These are phyloP conservation scores for Monilinia polystroma DNA, from an alignment of 2,329 filamentous ascomycete species.

Conservation along the genomic window DNA sequence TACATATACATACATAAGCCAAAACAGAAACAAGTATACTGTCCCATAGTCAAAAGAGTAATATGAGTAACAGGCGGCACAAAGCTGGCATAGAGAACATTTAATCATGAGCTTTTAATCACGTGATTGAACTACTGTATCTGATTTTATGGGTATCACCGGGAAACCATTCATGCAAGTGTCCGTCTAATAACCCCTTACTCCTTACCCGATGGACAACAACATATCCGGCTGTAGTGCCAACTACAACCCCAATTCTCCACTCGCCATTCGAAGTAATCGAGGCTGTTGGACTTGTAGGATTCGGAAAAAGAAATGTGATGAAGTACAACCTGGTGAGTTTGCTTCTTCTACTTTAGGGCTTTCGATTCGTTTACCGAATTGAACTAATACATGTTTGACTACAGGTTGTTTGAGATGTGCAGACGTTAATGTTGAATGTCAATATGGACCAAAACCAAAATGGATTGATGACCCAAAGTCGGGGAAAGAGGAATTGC, in stretches of 20 bases:
- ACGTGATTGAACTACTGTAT: background rate
- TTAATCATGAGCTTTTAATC: background rate
- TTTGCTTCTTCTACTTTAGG: background rate
- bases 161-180: slow-evolving; percentile 12
- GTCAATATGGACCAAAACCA: slow-evolving; percentile 47
- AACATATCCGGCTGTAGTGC: background rate
- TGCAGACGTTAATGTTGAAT: slow-evolving; percentile 53
- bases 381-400: background rate
- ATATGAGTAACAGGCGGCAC: no score
- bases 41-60: no score
- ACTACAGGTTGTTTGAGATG: slow-evolving; percentile 50
- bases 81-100: background rate
- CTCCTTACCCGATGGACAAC: slow-evolving; percentile 3
- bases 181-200: background rate
- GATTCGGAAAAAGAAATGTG: slow-evolving; percentile 64
- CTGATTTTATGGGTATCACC: background rate
- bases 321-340: slow-evolving; percentile 57
- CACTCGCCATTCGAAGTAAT: slow-evolving; percentile 26
- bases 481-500: slow-evolving; percentile 13
- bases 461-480: slow-evolving; percentile 25
- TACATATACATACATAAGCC: no score
- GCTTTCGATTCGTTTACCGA: background rate
- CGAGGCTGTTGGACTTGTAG: slow-evolving; percentile 64
- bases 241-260: background rate
- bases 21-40: no score